Conservation (phyloP, 495 filamentous ascomycete genomes). For the Penicillium paradoxum region DNA sequence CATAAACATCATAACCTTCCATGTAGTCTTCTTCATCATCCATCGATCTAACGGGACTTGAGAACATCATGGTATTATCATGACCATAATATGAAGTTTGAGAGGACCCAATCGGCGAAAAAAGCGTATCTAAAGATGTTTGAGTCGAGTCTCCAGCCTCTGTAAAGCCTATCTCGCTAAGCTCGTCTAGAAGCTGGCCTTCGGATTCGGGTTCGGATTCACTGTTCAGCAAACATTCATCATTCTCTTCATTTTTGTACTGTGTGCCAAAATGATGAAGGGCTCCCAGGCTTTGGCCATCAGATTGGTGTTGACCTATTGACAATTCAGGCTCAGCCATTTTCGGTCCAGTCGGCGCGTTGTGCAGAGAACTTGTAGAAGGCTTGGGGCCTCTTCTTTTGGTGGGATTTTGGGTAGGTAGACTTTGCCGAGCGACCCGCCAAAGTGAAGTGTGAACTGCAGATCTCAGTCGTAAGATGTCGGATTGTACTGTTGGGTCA, state of each 20-base stretch:
- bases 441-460: slow-evolving; percentile 25
- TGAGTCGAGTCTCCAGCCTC: neutral
- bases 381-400: neutral
- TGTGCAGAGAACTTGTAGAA: neutral
- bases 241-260: neutral
- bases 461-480: neutral
- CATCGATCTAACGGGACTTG: neutral
- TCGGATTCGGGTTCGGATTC: slow-evolving; percentile 1
- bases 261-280: neutral
- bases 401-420: slow-evolving; percentile 8
- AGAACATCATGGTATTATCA: neutral
- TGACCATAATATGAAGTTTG: neutral
- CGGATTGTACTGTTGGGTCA: neutral
- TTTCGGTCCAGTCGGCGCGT: neutral
- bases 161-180: neutral
- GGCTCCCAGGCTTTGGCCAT: neutral
- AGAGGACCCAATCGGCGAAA: neutral
- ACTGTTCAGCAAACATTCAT: neutral
- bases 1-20: neutral
- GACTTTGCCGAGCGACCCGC: slow-evolving; percentile 23
- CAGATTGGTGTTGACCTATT: neutral
- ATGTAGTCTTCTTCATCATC: neutral
- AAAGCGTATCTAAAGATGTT: neutral
- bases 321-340: too few relatives aligned
- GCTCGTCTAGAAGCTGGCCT: neutral